A percentile compares a stretch with the other conserved stretches of the same genome.
These are phyloP conservation scores for Pinus tabuliformis DNA, from an alignment of 75 land plant species.

Conservation along the genomic window DNA sequence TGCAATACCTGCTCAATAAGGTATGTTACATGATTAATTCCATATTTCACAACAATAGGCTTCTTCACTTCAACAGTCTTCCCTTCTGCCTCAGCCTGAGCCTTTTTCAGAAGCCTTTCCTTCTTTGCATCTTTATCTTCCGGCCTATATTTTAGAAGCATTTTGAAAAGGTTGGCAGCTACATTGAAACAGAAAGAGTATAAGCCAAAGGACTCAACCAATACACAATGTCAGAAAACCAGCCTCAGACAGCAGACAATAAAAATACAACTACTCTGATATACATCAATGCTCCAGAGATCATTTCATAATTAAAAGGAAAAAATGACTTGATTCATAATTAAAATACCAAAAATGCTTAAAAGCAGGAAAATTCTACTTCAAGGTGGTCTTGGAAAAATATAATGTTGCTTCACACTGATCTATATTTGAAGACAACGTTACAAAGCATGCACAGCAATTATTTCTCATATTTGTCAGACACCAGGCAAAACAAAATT, in stretches of 20 bases:
- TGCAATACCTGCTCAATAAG: conserved; percentile 64
- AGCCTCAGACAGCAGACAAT: not conserved
- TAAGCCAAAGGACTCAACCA: not conserved
- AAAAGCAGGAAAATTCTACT: too few relatives aligned
- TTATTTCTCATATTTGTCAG: too few relatives aligned
- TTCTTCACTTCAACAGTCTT: conserved; percentile 52
- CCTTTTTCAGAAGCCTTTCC: conserved; percentile 63
- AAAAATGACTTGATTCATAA: too few relatives aligned
- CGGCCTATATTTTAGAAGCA: conserved; percentile 75
- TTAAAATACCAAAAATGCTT: too few relatives aligned
- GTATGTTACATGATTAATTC: conserved; percentile 70
- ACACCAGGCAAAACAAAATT: too few relatives aligned
- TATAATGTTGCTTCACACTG: too few relatives aligned
- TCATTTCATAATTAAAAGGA: too few relatives aligned
- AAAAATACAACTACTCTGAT: too few relatives aligned
- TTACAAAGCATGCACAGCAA: too few relatives aligned
- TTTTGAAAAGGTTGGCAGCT: conserved; percentile 64
- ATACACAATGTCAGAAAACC: not conserved
- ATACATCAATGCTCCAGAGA: too few relatives aligned
- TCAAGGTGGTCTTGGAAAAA: too few relatives aligned
- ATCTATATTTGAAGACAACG: too few relatives aligned
- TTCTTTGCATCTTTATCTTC: conserved; percentile 70
- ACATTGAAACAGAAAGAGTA: not conserved
- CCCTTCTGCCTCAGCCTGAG: conserved; percentile 66
- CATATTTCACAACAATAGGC: conserved; percentile 74